These are phyloP conservation scores for Cephalotrichum gorgonifer DNA, from an alignment of 2,329 filamentous ascomycete genomes.

Conservation along the genomic window DNA sequence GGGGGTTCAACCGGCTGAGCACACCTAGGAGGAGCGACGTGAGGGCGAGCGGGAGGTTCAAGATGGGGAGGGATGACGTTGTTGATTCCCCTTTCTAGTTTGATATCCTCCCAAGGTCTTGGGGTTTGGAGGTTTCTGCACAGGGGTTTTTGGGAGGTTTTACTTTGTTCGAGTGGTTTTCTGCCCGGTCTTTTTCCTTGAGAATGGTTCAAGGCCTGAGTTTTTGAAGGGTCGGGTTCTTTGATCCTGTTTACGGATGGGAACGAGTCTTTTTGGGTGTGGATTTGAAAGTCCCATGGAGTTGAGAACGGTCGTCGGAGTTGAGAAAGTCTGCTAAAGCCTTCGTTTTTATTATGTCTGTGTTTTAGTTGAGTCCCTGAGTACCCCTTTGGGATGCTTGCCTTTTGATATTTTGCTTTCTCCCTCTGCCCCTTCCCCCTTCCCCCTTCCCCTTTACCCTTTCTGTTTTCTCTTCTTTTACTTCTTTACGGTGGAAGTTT, in stretches of 20 bases:
- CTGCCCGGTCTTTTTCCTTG: too few relatives aligned
- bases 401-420: neutral
- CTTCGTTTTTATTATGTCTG: neutral
- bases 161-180: conserved; percentile 12
- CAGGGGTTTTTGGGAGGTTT: neutral
- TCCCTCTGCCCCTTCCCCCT: neutral
- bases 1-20: conserved; percentile 28
- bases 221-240: too few relatives aligned
- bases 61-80: conserved; percentile 71
- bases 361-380: neutral
- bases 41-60: conserved; percentile 51
- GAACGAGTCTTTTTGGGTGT: too few relatives aligned
- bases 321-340: too few relatives aligned
- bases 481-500: too few relatives aligned
- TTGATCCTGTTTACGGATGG: too few relatives aligned
- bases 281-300: too few relatives aligned
- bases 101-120: conserved; percentile 11
- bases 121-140: neutral
- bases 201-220: too few relatives aligned
- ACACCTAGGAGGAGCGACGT: conserved; percentile 39
- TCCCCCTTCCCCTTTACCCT: too few relatives aligned
- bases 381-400: too few relatives aligned
- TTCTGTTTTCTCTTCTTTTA: too few relatives aligned
- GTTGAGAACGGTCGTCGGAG: too few relatives aligned
- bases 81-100: conserved; percentile 60